phyloP scores from a whole-genome alignment of 2,329 filamentous ascomycete species.

The Paraphaeosphaeria minitans region DNA sequence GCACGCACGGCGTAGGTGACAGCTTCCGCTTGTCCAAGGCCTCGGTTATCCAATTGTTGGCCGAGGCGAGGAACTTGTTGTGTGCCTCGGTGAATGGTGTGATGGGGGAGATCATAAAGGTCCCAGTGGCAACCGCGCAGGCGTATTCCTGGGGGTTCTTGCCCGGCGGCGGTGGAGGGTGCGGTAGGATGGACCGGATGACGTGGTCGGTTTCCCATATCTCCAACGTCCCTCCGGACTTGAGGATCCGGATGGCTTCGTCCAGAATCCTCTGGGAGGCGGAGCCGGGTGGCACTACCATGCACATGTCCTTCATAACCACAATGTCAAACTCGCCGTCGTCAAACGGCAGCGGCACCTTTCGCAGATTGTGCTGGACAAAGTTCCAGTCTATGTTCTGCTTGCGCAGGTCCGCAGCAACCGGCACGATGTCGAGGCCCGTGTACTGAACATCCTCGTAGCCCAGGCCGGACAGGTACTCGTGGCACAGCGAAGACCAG shows the following conservation, averaged over 20 bases:
- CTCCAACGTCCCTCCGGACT: conserved; percentile 79
- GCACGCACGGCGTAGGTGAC: conserved; percentile 76
- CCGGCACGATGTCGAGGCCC: conserved; percentile 78
- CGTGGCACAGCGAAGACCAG: conserved; percentile 88
- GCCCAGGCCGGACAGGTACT: conserved; percentile 73
- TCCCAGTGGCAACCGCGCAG: conserved; percentile 71
- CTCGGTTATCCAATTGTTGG: conserved; percentile 80
- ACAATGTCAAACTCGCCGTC: conserved; percentile 84
- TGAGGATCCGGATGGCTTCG: conserved; percentile 77
- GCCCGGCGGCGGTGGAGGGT: conserved; percentile 66
- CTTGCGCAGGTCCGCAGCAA: conserved; percentile 68
- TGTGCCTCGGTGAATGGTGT: conserved; percentile 81
- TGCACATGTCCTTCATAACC: conserved; percentile 82
- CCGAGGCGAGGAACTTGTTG: conserved; percentile 81
- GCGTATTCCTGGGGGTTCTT: conserved; percentile 66
- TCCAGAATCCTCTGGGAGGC: conserved; percentile 65
- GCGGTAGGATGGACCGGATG: conserved; percentile 80
- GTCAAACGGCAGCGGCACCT: conserved; percentile 75
- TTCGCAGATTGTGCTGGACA: conserved; percentile 82
- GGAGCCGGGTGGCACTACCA: conserved; percentile 64
- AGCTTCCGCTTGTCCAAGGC: conserved; percentile 75
- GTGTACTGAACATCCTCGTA: conserved; percentile 75
- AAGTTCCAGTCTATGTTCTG: conserved; percentile 87
- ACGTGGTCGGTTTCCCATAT: conserved; percentile 89
- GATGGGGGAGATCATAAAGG: conserved; percentile 80